phyloP scores from a whole-genome alignment of 75 land plant species.

The Cunninghamia lanceolata region DNA sequence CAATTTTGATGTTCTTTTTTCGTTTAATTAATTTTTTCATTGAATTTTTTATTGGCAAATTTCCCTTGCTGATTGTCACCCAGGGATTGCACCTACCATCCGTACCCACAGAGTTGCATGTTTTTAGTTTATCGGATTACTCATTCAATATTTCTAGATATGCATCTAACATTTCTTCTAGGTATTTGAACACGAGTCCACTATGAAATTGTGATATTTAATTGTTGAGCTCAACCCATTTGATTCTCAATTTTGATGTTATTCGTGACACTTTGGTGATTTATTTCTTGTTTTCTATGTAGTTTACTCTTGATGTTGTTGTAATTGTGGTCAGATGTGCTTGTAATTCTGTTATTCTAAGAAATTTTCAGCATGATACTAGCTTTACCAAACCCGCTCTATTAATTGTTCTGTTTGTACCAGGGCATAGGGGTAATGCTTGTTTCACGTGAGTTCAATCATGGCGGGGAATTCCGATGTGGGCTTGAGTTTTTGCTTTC shows the following conservation, averaged over 20 bases:
- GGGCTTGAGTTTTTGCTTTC: background rate
- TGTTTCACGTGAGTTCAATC: background rate
- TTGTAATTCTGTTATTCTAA: background rate
- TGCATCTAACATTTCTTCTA: too few relatives aligned
- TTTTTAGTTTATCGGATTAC: too few relatives aligned
- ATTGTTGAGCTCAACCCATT: too few relatives aligned
- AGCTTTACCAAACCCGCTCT: slow-evolving; percentile 24
- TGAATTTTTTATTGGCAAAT: too few relatives aligned
- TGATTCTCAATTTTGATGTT: background rate
- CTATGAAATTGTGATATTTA: too few relatives aligned
- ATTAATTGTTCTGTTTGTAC: background rate
- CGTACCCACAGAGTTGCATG: too few relatives aligned
- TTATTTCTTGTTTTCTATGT: background rate
- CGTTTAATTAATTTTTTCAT: too few relatives aligned
- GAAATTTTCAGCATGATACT: background rate
- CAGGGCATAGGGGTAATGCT: background rate
- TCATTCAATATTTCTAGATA: too few relatives aligned
- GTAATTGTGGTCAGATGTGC: background rate
- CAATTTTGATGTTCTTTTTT: background rate
- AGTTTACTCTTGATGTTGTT: background rate
- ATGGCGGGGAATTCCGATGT: background rate
- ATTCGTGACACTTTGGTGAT: background rate
- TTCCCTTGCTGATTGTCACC: too few relatives aligned
- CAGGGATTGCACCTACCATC: too few relatives aligned
- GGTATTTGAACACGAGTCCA: too few relatives aligned